phyloP scores from a whole-genome alignment of 2,329 filamentous ascomycete species.

The Diaporthe destruens region DNA sequence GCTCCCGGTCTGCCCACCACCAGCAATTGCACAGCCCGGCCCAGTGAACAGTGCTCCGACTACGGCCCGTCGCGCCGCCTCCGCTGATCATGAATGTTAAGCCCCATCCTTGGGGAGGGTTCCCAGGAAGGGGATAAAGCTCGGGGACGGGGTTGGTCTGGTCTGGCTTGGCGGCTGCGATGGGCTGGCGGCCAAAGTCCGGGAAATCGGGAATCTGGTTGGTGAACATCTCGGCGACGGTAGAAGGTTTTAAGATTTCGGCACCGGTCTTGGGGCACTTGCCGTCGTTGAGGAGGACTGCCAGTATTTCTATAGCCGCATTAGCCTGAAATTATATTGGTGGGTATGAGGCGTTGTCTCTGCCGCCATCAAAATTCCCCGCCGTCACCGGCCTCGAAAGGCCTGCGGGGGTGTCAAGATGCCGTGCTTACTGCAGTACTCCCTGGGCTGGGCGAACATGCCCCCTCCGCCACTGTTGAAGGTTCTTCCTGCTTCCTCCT shows the following conservation, averaged over 20 bases:
- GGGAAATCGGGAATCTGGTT: constrained; percentile 70
- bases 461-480: constrained; percentile 70
- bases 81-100: constrained; percentile 65
- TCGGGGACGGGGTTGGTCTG: constrained; percentile 60
- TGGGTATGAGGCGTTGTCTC: not conserved
- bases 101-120: constrained; percentile 72
- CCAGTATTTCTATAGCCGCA: constrained; percentile 63
- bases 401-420: too few relatives aligned
- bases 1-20: constrained; percentile 71
- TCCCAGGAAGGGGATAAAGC: constrained; percentile 57
- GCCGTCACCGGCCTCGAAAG: not conserved
- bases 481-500: constrained; percentile 54
- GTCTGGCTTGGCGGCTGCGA: constrained; percentile 59
- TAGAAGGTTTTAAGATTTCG: constrained; percentile 64
- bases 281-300: constrained; percentile 71
- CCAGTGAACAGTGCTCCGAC: constrained; percentile 63
- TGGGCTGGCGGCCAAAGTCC: constrained; percentile 58
- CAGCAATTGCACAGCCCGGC: constrained; percentile 68
- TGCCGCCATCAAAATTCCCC: not conserved
- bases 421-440: constrained; percentile 64
- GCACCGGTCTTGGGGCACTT: constrained; percentile 65
- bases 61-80: constrained; percentile 61
- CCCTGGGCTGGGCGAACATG: constrained; percentile 65
- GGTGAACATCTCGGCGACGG: constrained; percentile 70
- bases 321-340: not conserved